phyloP scores from a whole-genome alignment of 2,329 filamentous ascomycete species.

The Knufia petricola region DNA sequence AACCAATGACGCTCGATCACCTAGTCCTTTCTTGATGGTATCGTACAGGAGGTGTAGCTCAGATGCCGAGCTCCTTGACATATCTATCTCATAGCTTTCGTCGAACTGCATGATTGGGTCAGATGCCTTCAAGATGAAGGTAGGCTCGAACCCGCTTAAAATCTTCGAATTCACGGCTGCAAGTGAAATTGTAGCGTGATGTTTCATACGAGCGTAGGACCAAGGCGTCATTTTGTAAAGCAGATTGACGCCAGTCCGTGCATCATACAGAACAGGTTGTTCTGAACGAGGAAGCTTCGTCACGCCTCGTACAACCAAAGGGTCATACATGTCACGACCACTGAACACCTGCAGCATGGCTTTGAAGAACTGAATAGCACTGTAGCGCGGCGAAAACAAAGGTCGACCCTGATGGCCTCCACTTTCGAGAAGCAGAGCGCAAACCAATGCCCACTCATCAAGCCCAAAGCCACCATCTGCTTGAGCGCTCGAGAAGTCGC shows the following conservation, averaged over 20 bases:
- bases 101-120: constrained; percentile 47
- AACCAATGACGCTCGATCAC: constrained; percentile 62
- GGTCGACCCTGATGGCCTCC: constrained; percentile 63
- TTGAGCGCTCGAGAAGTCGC: constrained; percentile 64
- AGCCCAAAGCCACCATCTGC: constrained; percentile 76
- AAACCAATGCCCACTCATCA: constrained; percentile 79
- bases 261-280: constrained; percentile 69
- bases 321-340: constrained; percentile 61
- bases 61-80: constrained; percentile 8
- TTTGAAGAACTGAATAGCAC: constrained; percentile 90
- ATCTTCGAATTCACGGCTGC: constrained; percentile 63
- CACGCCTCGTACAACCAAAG: constrained; percentile 44
- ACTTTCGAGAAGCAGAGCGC: constrained; percentile 70
- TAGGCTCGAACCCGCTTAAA: constrained; percentile 71
- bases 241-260: constrained; percentile 63
- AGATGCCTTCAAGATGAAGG: constrained; percentile 61
- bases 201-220: constrained; percentile 65
- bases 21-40: constrained; percentile 60
- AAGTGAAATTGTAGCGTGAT: constrained; percentile 65
- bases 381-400: constrained; percentile 68
- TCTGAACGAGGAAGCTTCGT: constrained; percentile 31
- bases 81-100: constrained; percentile 34
- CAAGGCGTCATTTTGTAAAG: constrained; percentile 83
- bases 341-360: constrained; percentile 81
- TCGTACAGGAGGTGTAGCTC: constrained; percentile 41